Percentiles rank a stretch among this genome's conserved stretches.
Evolutionary conservation across 2,329 filamentous ascomycete species (phyloP).

Genomic region (Fusarium torreyae): DNA sequence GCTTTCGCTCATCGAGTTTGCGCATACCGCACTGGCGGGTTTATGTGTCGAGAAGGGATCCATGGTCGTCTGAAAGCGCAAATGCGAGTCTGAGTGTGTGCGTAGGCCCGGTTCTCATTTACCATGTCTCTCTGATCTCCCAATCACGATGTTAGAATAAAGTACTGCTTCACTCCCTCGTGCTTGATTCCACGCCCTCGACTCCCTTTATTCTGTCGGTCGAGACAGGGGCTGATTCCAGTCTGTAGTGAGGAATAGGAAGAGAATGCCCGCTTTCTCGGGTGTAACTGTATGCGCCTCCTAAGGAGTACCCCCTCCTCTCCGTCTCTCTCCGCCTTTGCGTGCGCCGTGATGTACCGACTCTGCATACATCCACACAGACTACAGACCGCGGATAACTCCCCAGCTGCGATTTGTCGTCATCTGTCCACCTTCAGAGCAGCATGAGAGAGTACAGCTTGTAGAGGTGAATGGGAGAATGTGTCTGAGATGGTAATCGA

Average conservation of each 20-base stretch:
- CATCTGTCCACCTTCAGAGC: conserved; percentile 21
- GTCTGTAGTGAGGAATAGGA: conserved; percentile 35
- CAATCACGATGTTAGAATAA: conserved; percentile 37
- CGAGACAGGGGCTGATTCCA: conserved; percentile 38
- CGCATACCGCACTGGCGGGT: conserved; percentile 46
- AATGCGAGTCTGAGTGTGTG: conserved; percentile 48
- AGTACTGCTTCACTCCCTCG: conserved; percentile 31
- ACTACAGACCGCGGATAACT: conserved; percentile 14
- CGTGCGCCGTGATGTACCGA: conserved; percentile 38
- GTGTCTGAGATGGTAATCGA: conserved; percentile 11
- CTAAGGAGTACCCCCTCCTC: conserved; percentile 15
- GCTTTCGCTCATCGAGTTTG: conserved; percentile 47
- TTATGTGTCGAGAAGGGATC: conserved; percentile 35
- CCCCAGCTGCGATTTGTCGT: conserved; percentile 34
- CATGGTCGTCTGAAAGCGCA: conserved; percentile 33
- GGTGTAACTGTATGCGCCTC: conserved; percentile 10
- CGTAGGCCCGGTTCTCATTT: conserved; percentile 48
- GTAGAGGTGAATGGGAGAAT: background rate
- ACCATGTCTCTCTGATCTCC: conserved; percentile 43
- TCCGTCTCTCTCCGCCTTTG: conserved; percentile 44
- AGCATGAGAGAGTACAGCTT: background rate
- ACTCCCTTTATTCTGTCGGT: conserved; percentile 37
- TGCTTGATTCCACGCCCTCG: conserved; percentile 30
- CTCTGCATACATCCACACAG: conserved; percentile 29
- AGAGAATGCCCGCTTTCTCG: conserved; percentile 37